Conservation (phyloP, 192 early-diverging fungal genomes). For the Backusella liffmaniae region DNA sequence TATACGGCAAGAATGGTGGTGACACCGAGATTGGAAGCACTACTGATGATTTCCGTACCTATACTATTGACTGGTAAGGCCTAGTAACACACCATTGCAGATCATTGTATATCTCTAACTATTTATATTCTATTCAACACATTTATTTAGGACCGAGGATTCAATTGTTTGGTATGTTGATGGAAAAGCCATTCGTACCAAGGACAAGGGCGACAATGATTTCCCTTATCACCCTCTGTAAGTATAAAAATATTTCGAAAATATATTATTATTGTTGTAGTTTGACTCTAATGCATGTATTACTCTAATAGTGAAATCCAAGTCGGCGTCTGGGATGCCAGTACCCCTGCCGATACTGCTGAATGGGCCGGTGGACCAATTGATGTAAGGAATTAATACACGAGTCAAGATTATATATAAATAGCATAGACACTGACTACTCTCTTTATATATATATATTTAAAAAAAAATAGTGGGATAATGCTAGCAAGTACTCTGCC, state of each 20-base stretch:
- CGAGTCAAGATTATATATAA: background rate
- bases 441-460: background rate
- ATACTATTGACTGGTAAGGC: slow-evolving; percentile 38
- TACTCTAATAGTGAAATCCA: slow-evolving; percentile 14
- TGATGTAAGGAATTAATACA: slow-evolving; percentile 18
- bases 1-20: slow-evolving; percentile 17
- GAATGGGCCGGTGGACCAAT: slow-evolving; percentile 29
- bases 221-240: slow-evolving; percentile 29
- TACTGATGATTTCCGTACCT: slow-evolving; percentile 35
- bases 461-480: background rate
- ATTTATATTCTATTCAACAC: background rate
- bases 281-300: slow-evolving; percentile 17
- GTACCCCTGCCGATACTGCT: slow-evolving; percentile 9
- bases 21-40: background rate
- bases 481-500: background rate
- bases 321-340: slow-evolving; percentile 46
- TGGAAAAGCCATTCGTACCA: slow-evolving; percentile 34
- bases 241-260: background rate
- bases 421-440: background rate
- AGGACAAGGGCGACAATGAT: background rate
- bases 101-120: background rate
- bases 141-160: background rate
- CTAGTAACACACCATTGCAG: background rate
- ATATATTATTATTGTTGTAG: slow-evolving; percentile 15
- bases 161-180: slow-evolving; percentile 42